Evolutionary conservation across 768 basidiomycete genomes (phyloP).

Genomic region (Leccinum obscurum): DNA sequence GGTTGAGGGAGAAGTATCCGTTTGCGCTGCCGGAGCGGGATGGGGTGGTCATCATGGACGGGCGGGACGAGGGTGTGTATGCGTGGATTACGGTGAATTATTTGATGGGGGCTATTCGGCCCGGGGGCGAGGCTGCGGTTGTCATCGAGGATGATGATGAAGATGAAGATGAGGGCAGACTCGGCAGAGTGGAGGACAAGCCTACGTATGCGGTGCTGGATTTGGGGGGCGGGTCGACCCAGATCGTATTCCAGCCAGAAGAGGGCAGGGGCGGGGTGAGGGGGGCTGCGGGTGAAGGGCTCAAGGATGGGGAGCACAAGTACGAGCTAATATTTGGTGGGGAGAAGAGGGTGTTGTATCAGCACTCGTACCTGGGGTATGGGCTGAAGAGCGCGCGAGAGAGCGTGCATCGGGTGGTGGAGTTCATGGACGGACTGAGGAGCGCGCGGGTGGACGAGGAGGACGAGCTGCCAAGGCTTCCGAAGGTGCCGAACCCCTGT

Average conservation of each 20-base stretch:
- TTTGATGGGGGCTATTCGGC: slow-evolving; percentile 71
- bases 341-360: slow-evolving; percentile 75
- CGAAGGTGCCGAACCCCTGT: slow-evolving; percentile 66
- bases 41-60: slow-evolving; percentile 90
- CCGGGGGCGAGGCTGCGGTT: slow-evolving; percentile 40
- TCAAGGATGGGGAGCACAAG: slow-evolving; percentile 88
- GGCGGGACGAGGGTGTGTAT: slow-evolving; percentile 95
- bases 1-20: slow-evolving; percentile 60
- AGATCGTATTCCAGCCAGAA: slow-evolving; percentile 93
- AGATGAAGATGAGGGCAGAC: neutral
- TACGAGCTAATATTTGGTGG: slow-evolving; percentile 81
- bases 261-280: slow-evolving; percentile 42
- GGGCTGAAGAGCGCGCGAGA: slow-evolving; percentile 87
- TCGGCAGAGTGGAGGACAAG: neutral
- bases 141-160: neutral
- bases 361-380: slow-evolving; percentile 97
- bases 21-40: slow-evolving; percentile 64
- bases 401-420: slow-evolving; percentile 85
- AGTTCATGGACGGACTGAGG: slow-evolving; percentile 70
- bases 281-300: slow-evolving; percentile 32
- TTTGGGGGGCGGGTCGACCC: slow-evolving; percentile 94
- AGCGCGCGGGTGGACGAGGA: slow-evolving; percentile 8
- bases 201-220: slow-evolving; percentile 89
- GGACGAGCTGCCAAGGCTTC: neutral
- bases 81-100: slow-evolving; percentile 99